These are phyloP conservation scores for Blastobotrys capitulatus DNA, from an alignment of 1,139 yeast genomes.

Conservation along the genomic window DNA sequence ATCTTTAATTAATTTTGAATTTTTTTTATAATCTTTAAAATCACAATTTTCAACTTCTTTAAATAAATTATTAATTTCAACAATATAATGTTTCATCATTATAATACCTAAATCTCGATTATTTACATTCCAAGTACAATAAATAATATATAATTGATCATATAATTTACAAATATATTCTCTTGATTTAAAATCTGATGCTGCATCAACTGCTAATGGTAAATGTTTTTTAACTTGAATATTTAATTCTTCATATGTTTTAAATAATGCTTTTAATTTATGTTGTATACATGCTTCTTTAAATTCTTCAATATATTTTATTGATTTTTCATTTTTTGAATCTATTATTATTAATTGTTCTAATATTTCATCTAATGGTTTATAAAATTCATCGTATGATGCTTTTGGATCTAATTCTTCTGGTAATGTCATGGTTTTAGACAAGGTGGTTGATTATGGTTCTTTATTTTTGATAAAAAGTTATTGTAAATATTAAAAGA, in stretches of 20 bases:
- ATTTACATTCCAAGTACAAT: background rate
- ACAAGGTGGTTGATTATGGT: too few relatives aligned
- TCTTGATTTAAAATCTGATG: background rate
- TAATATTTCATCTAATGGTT: constrained; percentile 3
- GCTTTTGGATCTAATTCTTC: background rate
- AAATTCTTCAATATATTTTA: background rate
- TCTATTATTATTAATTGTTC: background rate
- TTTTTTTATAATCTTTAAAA: background rate
- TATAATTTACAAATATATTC: background rate
- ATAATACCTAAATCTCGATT: background rate
- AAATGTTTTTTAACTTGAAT: background rate
- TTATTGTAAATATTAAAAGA: too few relatives aligned
- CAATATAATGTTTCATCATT: background rate
- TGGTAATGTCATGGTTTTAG: background rate
- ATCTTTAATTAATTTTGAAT: background rate
- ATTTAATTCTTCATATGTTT: background rate
- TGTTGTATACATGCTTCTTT: background rate
- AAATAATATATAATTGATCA: background rate
- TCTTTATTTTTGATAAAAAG: too few relatives aligned
- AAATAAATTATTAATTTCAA: background rate
- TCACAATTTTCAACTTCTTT: constrained; percentile 1
- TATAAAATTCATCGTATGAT: background rate
- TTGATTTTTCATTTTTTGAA: background rate
- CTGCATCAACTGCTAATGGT: constrained; percentile 1
- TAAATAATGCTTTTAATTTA: background rate